Percentiles rank a stretch among this genome's conserved stretches.
Evolutionary conservation across 331 rosid genomes (phyloP).

Genomic region (Telfairia occidentalis): DNA sequence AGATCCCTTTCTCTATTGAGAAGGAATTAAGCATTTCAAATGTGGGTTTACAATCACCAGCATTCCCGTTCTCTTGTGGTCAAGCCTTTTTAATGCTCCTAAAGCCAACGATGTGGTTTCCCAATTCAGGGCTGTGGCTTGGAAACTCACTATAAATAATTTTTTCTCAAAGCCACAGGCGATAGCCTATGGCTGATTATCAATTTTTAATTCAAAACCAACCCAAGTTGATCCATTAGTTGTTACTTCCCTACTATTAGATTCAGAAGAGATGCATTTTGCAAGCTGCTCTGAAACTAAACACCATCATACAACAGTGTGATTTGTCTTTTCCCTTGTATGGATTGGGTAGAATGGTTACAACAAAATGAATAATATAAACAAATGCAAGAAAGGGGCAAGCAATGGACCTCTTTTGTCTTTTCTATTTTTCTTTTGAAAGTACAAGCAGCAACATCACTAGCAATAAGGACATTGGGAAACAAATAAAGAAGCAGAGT

Average conservation of each 20-base stretch:
- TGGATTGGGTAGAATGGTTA: background rate
- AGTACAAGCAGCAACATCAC: constrained; percentile 8
- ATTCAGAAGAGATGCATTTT: background rate
- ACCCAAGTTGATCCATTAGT: background rate
- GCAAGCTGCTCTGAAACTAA: background rate
- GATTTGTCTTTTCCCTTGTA: background rate
- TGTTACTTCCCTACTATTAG: background rate
- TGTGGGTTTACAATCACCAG: too few species aligned
- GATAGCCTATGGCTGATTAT: background rate
- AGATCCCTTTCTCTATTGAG: too few species aligned
- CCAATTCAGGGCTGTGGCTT: too few species aligned
- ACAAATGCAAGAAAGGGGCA: constrained; percentile 2
- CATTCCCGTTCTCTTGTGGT: too few species aligned
- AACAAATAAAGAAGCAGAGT: constrained; percentile 7
- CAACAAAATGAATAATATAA: constrained; percentile 5
- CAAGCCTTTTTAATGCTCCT: too few species aligned
- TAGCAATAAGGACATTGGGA: background rate
- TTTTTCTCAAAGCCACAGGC: background rate
- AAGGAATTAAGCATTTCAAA: too few species aligned
- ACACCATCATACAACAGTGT: background rate
- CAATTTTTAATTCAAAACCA: background rate
- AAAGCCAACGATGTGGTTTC: too few species aligned
- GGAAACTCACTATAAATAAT: too few species aligned
- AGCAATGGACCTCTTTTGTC: constrained; percentile 5
- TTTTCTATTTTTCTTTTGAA: background rate